Percentiles rank a stretch among this genome's conserved stretches.
Evolutionary conservation across 192 early-diverging fungal genomes (phyloP).

Genomic region (Backusella mclennaniae): DNA sequence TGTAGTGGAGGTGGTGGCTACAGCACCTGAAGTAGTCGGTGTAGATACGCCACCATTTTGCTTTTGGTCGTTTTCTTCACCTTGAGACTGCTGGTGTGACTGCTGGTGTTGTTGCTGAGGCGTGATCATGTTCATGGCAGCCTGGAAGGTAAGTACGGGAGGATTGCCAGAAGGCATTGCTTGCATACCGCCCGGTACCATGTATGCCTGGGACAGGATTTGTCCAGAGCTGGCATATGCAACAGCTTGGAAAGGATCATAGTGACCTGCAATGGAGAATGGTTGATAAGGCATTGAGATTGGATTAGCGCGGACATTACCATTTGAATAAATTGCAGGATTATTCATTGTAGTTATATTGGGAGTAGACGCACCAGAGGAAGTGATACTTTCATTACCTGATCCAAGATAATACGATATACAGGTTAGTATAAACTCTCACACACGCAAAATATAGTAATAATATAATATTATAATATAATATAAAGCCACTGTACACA

Average conservation of each 20-base stretch:
- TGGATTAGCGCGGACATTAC: constrained; percentile 10
- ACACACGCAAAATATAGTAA: neutral
- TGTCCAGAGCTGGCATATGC: neutral
- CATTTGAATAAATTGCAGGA: neutral
- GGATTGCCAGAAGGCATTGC: constrained; percentile 16
- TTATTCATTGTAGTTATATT: neutral
- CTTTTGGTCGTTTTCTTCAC: neutral
- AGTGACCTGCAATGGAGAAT: constrained; percentile 9
- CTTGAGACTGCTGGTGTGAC: constrained; percentile 29
- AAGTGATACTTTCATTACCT: constrained; percentile 7
- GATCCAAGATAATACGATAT: neutral
- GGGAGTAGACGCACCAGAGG: constrained; percentile 2
- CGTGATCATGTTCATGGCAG: constrained; percentile 26
- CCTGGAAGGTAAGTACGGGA: constrained; percentile 15
- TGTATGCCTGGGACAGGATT: constrained; percentile 18
- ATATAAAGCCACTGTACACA: neutral
- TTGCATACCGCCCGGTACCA: constrained; percentile 16
- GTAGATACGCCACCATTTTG: neutral
- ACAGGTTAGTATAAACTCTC: neutral
- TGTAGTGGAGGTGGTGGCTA: neutral
- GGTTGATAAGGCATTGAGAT: constrained; percentile 7
- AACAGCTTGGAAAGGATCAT: constrained; percentile 21
- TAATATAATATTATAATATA: neutral
- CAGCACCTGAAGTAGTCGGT: neutral
- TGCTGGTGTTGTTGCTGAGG: constrained; percentile 18